Evolutionary conservation across 2,329 filamentous ascomycete species (phyloP), one percentile per base, ranked within the genome.

Genomic region (Colletotrichum sidae): DNA sequence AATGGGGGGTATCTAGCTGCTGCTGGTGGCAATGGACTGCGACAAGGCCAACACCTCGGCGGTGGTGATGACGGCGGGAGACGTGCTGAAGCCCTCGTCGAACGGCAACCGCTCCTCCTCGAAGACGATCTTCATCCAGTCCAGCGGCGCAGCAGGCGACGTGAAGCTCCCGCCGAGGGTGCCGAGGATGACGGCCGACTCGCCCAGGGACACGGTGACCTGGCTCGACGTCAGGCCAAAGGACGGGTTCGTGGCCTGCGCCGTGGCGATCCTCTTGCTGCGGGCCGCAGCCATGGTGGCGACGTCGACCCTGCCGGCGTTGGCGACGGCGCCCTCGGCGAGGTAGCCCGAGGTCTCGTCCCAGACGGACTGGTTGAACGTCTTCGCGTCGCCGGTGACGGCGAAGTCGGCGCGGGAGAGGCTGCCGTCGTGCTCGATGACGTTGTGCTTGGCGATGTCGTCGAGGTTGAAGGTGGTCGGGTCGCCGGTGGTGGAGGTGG

Each of bases 381-480:
- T 71, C 61, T 72, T 69, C 52, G 73, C 74, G 68, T 76, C 70
- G 47, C 74, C 74, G 10, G 25, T 79, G 8, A 65, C 58, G 60
- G 67, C 62, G 49, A 70, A 51, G 63, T 77, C 75, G 55, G 69
- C 68, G 53, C 75, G 70, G 54, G 67, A 72, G 1, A 77, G 65
- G 45, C 70, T 73, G 55, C 73, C 74, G 60, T 76, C 74, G 65
- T 76, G 74, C 62, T 77, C 75, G 60, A 77, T 75, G 33, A 75
- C 70, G 39, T 59, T 35, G 60, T 59, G 64, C 57, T 67, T 67
- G 37, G 68, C 68, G 34, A 68, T 59, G 49, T 70, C 69, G 54
- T 62, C 46, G 10, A 70, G 63, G 56, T 70, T 54, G 68, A 70
- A 70, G 25, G 69, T 69, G 47, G 15, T 62, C 25, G 68, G 42